phyloP scores from a whole-genome alignment of 2,329 filamentous ascomycete species.

The Fusarium verticillioides region DNA sequence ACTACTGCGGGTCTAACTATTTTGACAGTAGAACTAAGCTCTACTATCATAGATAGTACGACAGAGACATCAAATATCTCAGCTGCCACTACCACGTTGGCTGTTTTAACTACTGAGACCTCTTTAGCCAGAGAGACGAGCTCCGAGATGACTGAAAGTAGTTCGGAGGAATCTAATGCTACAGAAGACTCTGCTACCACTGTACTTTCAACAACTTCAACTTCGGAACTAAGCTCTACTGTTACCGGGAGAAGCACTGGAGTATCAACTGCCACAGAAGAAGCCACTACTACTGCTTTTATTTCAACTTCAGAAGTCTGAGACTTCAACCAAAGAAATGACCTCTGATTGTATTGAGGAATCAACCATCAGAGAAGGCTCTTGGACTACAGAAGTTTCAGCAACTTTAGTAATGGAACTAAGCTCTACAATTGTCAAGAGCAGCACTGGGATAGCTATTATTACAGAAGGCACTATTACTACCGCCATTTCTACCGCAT shows the following conservation, averaged over 20 bases:
- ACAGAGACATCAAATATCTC: accelerated
- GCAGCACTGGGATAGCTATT: accelerated
- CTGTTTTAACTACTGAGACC: not conserved
- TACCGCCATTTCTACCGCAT: not conserved
- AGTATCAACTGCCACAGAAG: no score
- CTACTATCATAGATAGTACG: not conserved
- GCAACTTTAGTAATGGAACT: not conserved
- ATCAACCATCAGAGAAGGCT: no score
- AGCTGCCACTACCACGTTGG: not conserved
- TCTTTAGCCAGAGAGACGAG: not conserved
- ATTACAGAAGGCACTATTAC: not conserved
- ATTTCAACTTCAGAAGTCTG: no score
- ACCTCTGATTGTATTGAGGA: no score
- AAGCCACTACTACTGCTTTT: no score
- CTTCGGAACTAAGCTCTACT: no score
- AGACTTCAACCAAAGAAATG: no score
- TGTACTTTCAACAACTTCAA: not conserved
- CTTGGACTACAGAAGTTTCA: no score
- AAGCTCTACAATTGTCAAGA: not conserved
- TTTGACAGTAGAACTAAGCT: not conserved
- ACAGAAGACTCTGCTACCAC: not conserved
- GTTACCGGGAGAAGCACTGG: no score
- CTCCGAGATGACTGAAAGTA: not conserved
- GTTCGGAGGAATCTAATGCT: not conserved
- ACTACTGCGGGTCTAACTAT: not conserved